Evolutionary conservation across 2,329 filamentous ascomycete species (phyloP), one percentile per base, ranked within the genome.

Genomic region (Xylaria sp.): DNA sequence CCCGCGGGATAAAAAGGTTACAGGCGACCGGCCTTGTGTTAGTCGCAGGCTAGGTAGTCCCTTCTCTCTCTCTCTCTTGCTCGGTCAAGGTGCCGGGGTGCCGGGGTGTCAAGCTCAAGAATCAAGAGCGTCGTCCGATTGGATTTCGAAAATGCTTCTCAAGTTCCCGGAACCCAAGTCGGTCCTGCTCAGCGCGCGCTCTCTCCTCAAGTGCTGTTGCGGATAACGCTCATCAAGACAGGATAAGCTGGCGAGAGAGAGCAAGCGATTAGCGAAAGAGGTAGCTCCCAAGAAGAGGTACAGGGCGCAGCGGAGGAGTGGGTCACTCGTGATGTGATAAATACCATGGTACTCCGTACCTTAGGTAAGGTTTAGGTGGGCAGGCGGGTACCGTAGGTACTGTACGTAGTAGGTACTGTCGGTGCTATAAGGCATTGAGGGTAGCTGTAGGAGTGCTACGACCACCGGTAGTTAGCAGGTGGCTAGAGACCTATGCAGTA

Each of bases 181-280:
- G 27, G 42, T 25, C 31, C 38, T 49, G 27, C 22, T 22, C 36
- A 60, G 42, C 25, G 45, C 56, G 38, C 54, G 17, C 42, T 50
- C 33, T 27, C 42, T 50, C n/a, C 15, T 31, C 45, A 33, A 33
- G 25, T 62, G 58, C 47, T 66, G 31, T 38, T 54, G n/a, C 51
- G 20, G 51, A 54, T 42, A 50, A 50, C 42, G 59, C 59, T 55
- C 49, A 51, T 57, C 13, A 53, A n/a, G 63, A 33, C 22, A 47
- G 51, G 49, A 47, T 59, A 31, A 25, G 62, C n/a, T n/a, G 22
- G 9, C 45, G 25, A 50, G 53, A 25, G 36, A 31, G 66, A 62
- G 33, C 39, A 22, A 69, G 67, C 54, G 61, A 67, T 66, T 69
- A 63, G 67, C 69, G 61, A 71, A 71, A 71, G 64, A 69, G 69